Base-by-base conservation (phyloP, 2,329 filamentous ascomycete genomes). In the Beauveria sp. region DNA sequence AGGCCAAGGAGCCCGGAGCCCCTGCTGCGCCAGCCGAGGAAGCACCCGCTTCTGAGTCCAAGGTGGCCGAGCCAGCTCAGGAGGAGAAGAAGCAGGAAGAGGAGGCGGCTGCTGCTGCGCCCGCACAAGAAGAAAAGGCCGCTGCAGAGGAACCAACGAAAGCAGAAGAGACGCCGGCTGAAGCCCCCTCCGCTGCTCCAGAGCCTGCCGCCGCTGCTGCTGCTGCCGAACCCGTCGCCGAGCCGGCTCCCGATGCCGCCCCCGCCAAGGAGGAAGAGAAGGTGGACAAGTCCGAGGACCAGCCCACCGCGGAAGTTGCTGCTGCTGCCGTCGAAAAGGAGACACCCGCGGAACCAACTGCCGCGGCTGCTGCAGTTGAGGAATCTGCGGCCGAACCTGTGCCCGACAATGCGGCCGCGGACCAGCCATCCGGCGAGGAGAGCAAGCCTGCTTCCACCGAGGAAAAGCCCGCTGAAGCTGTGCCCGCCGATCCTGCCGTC, bases 141-240 rank as follows among this genome's bases (percentile, higher is more conserved):
- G 51, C 51, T 34, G 45, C 56, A 3, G 62, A 65, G 3, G 62
- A 55, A 24, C 3, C 20, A 28, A 1, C 31, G 2, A 42, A 50
- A 24, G 22, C 52, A 43, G 53, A 52, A 14, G 49, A 61, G n/a
- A 14, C 53, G n/a, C 40, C 38, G 16, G 54, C 54, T 20, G 49
- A 63, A 34, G 66, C 58, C 22, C 38, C 56, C 3, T 12, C 59
- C 1, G 34, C 38, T 14, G 20, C 31, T n/a, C n/a, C 14, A 24
- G 61, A 45, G 14, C 50, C 46, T 28, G 43, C 51, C 14, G 28
- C 48, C 14, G 28, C 48, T 8, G 63, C 64, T 34, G 20, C 52
- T 51, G 58, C 56, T 28, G 14, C 52, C 20, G 56, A 63, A 22
- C 40, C 51, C 4, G 66, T 66, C 49, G 20, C 43, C 1, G 53